Evolutionary conservation across 169 alveolate species (phyloP).

Genomic region (Plasmodium fragile): DNA sequence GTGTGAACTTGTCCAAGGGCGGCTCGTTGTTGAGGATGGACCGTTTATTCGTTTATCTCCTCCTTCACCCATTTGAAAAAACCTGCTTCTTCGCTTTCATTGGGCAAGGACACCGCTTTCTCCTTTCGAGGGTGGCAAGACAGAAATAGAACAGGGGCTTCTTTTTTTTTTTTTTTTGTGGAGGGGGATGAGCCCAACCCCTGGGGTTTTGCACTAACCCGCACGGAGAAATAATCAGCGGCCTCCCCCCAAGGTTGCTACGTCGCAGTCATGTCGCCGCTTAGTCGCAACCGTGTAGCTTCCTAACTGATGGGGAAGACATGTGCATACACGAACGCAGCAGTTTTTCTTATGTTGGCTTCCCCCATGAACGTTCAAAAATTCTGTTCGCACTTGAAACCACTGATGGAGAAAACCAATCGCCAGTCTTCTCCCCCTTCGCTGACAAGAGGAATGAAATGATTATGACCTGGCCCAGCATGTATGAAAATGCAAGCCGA

Average conservation of each 20-base stretch:
- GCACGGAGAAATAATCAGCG: slow-evolving; percentile 12
- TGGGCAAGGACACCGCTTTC: neutral
- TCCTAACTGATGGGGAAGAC: neutral
- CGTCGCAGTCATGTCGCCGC: neutral
- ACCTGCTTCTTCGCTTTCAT: neutral
- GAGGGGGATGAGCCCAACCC: neutral
- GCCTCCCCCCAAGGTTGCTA: too few relatives aligned
- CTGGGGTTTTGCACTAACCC: neutral
- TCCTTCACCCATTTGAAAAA: neutral
- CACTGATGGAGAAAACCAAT: neutral
- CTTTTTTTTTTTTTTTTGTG: neutral
- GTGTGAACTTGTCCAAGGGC: neutral
- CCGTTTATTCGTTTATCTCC: neutral
- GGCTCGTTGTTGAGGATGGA: neutral
- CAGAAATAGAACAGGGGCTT: neutral
- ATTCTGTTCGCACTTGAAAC: neutral
- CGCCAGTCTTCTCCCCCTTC: neutral
- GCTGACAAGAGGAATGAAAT: neutral
- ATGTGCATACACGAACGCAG: neutral
- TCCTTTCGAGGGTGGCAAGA: neutral
- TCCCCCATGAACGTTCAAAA: neutral
- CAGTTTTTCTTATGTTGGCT: neutral
- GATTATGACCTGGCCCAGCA: neutral
- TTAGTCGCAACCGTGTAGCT: neutral
- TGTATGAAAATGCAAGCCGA: neutral